Percentiles rank a stretch among this genome's conserved stretches.
phyloP scores from a whole-genome alignment of 305 asterid species.

The Solanum hybrid region DNA sequence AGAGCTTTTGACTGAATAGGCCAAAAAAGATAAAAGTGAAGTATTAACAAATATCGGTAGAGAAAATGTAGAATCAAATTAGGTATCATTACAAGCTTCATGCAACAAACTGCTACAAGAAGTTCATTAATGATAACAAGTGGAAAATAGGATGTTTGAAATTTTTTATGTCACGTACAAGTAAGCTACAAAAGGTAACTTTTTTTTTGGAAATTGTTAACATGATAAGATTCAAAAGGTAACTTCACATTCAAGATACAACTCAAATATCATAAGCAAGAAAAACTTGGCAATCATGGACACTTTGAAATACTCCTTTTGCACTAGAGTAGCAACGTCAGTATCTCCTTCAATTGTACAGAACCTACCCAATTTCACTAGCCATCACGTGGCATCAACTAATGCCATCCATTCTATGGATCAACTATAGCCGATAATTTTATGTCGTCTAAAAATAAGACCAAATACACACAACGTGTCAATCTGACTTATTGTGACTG shows the following conservation, averaged over 20 bases:
- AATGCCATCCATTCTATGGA: not conserved
- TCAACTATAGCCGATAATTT: not conserved
- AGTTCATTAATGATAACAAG: not conserved
- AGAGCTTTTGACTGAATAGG: not conserved
- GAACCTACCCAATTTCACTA: not conserved
- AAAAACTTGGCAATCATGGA: not conserved
- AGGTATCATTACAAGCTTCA: not conserved
- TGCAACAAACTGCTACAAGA: not conserved
- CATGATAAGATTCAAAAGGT: not conserved
- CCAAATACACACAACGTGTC: not conserved
- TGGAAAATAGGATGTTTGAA: not conserved
- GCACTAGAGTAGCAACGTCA: not conserved
- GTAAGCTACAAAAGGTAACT: not conserved
- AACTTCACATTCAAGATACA: not conserved
- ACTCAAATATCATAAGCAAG: not conserved
- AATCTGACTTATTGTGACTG: not conserved
- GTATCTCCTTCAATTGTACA: not conserved
- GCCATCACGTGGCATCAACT: not conserved
- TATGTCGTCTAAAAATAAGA: not conserved
- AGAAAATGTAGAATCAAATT: not conserved
- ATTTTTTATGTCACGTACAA: not conserved
- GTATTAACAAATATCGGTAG: not conserved
- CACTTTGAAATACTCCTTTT: not conserved
- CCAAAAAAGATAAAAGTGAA: slow-evolving; percentile 7
- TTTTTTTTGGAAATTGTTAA: not conserved